Evolutionary conservation across 345 rosid genomes (phyloP).

Genomic region (Citrus trifoliata): DNA sequence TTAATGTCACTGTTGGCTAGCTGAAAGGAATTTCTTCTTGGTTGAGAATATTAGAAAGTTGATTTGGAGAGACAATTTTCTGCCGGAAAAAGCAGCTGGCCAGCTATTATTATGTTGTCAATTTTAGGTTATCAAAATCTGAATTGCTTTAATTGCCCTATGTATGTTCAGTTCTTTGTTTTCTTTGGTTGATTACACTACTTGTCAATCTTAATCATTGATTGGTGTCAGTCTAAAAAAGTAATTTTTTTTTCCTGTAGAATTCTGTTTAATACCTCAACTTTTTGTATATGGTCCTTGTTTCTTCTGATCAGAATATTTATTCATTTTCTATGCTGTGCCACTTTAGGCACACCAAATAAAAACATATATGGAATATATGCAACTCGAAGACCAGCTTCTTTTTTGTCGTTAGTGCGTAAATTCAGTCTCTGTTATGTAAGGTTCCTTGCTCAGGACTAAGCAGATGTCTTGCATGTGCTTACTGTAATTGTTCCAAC

Average conservation of each 20-base stretch:
- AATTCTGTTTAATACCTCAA: background rate
- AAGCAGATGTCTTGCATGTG: background rate
- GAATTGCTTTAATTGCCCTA: background rate
- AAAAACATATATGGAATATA: background rate
- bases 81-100: background rate
- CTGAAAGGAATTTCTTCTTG: background rate
- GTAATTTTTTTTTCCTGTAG: too few species aligned
- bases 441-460: background rate
- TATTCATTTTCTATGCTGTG: background rate
- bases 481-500: background rate
- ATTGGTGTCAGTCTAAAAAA: background rate
- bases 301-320: background rate
- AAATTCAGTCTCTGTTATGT: background rate
- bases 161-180: background rate
- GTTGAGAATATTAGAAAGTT: background rate
- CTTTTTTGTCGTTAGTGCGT: background rate
- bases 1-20: background rate
- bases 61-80: background rate
- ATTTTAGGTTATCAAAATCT: background rate
- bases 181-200: background rate
- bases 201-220: background rate
- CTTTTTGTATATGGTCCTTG: background rate
- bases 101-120: background rate
- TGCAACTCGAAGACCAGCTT: background rate
- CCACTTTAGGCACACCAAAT: background rate